Conservation (phyloP, 345 rosid genomes). For the Brassica cretica region DNA sequence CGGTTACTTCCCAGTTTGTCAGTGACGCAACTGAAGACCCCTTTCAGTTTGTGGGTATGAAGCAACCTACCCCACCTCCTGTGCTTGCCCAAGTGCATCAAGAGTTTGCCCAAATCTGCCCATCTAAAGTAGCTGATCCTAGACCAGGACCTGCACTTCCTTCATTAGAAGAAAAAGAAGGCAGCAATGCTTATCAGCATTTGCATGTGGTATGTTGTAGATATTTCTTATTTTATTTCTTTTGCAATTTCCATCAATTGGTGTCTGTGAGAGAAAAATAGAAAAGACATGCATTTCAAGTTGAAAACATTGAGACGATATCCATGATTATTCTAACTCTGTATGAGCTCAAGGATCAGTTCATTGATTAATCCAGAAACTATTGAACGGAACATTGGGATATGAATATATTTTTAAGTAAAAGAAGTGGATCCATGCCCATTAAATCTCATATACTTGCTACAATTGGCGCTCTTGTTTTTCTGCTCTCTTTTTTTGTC, state of each 20-base stretch:
- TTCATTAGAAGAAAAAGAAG: slow-evolving; percentile 50
- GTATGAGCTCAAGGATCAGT: background rate
- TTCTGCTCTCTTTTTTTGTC: background rate
- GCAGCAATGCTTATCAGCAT: slow-evolving; percentile 68
- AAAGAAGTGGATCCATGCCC: background rate
- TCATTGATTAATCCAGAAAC: background rate
- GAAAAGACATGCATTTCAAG: slow-evolving; percentile 6
- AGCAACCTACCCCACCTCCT: slow-evolving; percentile 94
- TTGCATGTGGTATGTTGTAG: slow-evolving; percentile 74
- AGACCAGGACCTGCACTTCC: slow-evolving; percentile 94
- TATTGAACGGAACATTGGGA: background rate
- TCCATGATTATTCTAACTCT: background rate
- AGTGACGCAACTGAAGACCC: slow-evolving; percentile 75
- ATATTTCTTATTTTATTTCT: background rate
- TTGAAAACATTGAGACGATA: background rate
- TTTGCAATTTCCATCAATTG: background rate
- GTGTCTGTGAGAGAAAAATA: background rate
- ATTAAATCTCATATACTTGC: background rate
- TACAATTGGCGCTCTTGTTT: background rate
- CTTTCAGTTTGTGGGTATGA: slow-evolving; percentile 70
- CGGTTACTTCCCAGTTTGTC: slow-evolving; percentile 44
- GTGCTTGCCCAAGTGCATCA: slow-evolving; percentile 87
- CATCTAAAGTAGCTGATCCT: slow-evolving; percentile 98
- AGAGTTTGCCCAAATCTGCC: slow-evolving; percentile 61
- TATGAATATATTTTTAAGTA: background rate